Evolutionary conservation across 2,329 filamentous ascomycete genomes (phyloP).

Genomic region (Cladophialophora exuberans): DNA sequence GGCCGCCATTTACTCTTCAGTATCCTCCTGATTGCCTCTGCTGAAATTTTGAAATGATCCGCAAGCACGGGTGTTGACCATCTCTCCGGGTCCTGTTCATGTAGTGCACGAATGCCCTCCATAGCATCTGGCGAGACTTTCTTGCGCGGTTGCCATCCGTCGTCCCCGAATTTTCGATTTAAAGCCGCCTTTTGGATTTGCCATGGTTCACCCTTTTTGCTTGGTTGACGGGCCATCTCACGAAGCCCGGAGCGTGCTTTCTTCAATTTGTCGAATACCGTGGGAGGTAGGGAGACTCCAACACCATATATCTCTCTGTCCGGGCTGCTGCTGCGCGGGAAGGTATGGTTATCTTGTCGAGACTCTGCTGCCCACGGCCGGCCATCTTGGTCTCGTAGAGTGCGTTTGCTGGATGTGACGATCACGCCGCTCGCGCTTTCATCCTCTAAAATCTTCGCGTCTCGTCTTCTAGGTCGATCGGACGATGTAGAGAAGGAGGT

Average conservation of each 20-base stretch:
- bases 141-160: conserved; percentile 79
- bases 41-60: conserved; percentile 78
- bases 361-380: conserved; percentile 4
- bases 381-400: conserved; percentile 5
- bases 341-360: too few relatives aligned
- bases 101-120: conserved; percentile 82
- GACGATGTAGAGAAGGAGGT: background rate
- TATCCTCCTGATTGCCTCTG: conserved; percentile 85
- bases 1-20: conserved; percentile 62
- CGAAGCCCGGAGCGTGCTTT: conserved; percentile 17
- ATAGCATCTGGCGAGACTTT: conserved; percentile 89
- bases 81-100: conserved; percentile 73
- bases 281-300: background rate
- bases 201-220: conserved; percentile 61
- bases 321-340: background rate
- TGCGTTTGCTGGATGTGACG: background rate
- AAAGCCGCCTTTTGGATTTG: conserved; percentile 74
- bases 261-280: background rate
- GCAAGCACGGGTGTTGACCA: conserved; percentile 78
- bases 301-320: background rate
- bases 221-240: conserved; percentile 13
- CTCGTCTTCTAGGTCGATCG: background rate
- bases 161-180: conserved; percentile 75
- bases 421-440: conserved; percentile 6
- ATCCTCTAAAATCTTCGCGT: background rate